Conservation (phyloP, 208 protist genomes). For the Wallacemonas rigidus region DNA sequence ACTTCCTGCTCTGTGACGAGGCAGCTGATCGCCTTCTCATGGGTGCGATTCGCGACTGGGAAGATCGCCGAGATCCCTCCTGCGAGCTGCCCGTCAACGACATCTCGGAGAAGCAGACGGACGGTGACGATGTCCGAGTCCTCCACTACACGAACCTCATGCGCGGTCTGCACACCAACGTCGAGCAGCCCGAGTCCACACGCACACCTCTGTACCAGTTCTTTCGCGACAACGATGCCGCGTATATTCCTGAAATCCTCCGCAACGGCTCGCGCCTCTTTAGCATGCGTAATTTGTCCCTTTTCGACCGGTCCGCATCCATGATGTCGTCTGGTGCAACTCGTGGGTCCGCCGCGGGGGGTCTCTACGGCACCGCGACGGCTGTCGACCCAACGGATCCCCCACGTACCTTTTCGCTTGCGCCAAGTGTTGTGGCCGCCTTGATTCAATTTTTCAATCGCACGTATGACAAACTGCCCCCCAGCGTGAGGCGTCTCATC, state of each 20-base stretch:
- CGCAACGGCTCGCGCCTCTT: constrained; percentile 73
- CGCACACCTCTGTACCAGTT: constrained; percentile 54
- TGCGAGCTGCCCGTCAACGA: constrained; percentile 6
- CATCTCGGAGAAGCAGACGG: constrained; percentile 14
- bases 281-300: constrained; percentile 51
- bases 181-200: constrained; percentile 27
- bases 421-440: constrained; percentile 53
- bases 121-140: not conserved
- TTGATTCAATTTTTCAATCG: constrained; percentile 70
- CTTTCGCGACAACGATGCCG: constrained; percentile 64
- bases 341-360: not conserved
- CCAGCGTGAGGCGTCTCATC: constrained; percentile 13
- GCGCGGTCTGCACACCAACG: constrained; percentile 39
- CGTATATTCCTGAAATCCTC: constrained; percentile 70
- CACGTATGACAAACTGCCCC: constrained; percentile 47
- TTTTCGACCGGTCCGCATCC: constrained; percentile 34
- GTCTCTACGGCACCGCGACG: constrained; percentile 11
- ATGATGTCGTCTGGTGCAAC: constrained; percentile 20
- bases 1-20: constrained; percentile 41
- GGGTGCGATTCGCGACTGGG: constrained; percentile 31
- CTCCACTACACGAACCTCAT: constrained; percentile 34
- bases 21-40: constrained; percentile 59
- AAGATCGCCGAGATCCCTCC: constrained; percentile 6
- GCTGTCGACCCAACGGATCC: constrained; percentile 34
- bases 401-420: constrained; percentile 58